These are phyloP conservation scores for Aspergillus terreus DNA, from an alignment of 2,329 filamentous ascomycete genomes.

Conservation along the genomic window DNA sequence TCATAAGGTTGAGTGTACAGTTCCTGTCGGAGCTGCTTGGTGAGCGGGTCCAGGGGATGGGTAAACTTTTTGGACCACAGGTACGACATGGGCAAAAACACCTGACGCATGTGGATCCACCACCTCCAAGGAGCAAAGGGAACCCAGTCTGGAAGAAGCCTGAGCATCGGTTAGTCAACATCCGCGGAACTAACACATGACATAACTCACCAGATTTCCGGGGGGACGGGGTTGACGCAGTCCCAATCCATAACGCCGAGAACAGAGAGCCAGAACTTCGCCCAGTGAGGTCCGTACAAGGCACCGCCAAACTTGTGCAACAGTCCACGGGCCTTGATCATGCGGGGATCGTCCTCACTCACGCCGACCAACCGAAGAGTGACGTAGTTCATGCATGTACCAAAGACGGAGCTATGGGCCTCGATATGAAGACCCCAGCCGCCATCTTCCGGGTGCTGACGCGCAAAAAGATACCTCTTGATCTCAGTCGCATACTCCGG, in stretches of 20 bases:
- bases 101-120: conserved; percentile 98
- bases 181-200: neutral
- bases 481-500: conserved; percentile 80
- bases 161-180: conserved; percentile 20
- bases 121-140: conserved; percentile 88
- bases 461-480: conserved; percentile 83
- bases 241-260: conserved; percentile 85
- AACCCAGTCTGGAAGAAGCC: conserved; percentile 81
- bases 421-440: conserved; percentile 97
- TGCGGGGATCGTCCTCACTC: conserved; percentile 74
- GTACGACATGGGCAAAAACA: conserved; percentile 91
- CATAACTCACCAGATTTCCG: conserved; percentile 71
- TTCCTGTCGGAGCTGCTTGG: conserved; percentile 71
- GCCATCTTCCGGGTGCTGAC: conserved; percentile 82
- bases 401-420: conserved; percentile 86
- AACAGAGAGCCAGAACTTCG: conserved; percentile 91
- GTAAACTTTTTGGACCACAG: conserved; percentile 80
- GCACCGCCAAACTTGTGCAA: conserved; percentile 85
- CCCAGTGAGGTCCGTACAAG: conserved; percentile 83
- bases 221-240: conserved; percentile 88
- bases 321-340: conserved; percentile 78
- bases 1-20: conserved; percentile 76
- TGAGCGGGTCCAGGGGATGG: conserved; percentile 71
- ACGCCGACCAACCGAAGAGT: conserved; percentile 77
- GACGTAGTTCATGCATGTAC: conserved; percentile 84